A percentile compares a stretch with the other conserved stretches of the same genome.
These are phyloP conservation scores for Backusella westeae DNA, from an alignment of 192 early-diverging fungal species.

Conservation along the genomic window DNA sequence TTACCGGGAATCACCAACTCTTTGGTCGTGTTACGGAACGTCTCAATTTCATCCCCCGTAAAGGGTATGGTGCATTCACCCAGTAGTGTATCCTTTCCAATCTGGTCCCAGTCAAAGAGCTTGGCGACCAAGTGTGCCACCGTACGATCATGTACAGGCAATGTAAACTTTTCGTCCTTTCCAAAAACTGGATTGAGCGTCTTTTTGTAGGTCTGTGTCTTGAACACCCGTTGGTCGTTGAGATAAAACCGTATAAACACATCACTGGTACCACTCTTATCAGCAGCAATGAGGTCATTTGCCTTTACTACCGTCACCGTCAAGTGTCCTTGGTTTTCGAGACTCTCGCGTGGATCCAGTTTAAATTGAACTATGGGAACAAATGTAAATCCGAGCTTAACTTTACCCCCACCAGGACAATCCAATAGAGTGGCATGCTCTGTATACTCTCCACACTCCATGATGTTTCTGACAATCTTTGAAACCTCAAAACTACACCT, in stretches of 20 bases:
- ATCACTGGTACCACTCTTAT: slow-evolving; percentile 70
- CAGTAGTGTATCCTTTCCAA: slow-evolving; percentile 59
- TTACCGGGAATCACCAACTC: slow-evolving; percentile 10
- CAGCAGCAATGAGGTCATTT: slow-evolving; percentile 61
- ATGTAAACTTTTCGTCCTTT: slow-evolving; percentile 60
- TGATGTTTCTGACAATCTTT: background rate
- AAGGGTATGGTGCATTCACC: slow-evolving; percentile 54
- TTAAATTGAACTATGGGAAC: slow-evolving; percentile 43
- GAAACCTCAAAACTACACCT: background rate
- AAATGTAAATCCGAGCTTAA: slow-evolving; percentile 44
- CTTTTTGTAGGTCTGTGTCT: slow-evolving; percentile 70
- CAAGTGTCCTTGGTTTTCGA: slow-evolving; percentile 65
- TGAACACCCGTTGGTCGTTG: slow-evolving; percentile 65
- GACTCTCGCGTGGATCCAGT: slow-evolving; percentile 45
- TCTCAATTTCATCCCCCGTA: slow-evolving; percentile 18
- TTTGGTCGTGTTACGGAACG: slow-evolving; percentile 14
- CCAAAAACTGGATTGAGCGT: slow-evolving; percentile 65
- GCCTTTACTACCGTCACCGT: slow-evolving; percentile 58
- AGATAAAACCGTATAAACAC: slow-evolving; percentile 65
- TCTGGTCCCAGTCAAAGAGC: slow-evolving; percentile 79
- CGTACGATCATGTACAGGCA: slow-evolving; percentile 54
- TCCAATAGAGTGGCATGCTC: slow-evolving; percentile 5
- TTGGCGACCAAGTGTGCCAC: slow-evolving; percentile 59
- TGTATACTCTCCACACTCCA: background rate
- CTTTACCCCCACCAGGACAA: slow-evolving; percentile 27